These are phyloP conservation scores for Apostasia ramifera DNA, from an alignment of 106 monocot species.

Conservation along the genomic window DNA sequence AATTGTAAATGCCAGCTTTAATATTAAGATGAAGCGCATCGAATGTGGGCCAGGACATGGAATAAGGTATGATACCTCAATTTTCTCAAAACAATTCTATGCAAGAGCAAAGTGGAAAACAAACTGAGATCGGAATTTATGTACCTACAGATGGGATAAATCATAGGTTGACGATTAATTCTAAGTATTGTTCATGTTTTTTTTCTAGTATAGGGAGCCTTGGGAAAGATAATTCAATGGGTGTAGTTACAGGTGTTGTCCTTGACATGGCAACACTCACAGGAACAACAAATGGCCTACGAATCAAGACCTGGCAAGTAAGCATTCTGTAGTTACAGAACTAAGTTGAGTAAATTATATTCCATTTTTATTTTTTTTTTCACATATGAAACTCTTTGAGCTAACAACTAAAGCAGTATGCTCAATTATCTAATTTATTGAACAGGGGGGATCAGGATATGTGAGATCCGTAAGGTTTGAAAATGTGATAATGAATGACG, in stretches of 20 bases:
- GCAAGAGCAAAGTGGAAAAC: not conserved
- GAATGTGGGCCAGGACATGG: constrained; percentile 98
- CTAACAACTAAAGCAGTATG: not conserved
- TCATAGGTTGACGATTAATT: not conserved
- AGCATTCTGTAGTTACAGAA: constrained; percentile 2
- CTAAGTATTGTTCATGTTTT: not conserved
- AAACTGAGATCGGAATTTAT: not conserved
- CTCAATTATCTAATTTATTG: not conserved
- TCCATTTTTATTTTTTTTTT: not conserved
- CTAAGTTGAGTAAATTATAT: not conserved
- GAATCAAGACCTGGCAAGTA: constrained; percentile 99
- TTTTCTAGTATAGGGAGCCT: constrained; percentile 90
- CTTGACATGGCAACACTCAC: constrained; percentile 56
- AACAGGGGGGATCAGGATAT: constrained; percentile 84
- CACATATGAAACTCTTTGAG: not conserved
- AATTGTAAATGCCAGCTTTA: constrained; percentile 75
- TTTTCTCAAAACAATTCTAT: not conserved
- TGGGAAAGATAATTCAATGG: constrained; percentile 61
- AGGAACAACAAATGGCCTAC: constrained; percentile 72
- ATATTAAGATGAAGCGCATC: constrained; percentile 90
- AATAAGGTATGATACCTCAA: constrained; percentile 54
- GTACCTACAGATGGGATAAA: not conserved
- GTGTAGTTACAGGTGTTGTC: constrained; percentile 46
- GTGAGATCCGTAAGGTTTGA: constrained; percentile 59
- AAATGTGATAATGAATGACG: constrained; percentile 67